Base-by-base conservation (phyloP, 768 basidiomycete genomes). In the Gloeophyllum trabeum region DNA sequence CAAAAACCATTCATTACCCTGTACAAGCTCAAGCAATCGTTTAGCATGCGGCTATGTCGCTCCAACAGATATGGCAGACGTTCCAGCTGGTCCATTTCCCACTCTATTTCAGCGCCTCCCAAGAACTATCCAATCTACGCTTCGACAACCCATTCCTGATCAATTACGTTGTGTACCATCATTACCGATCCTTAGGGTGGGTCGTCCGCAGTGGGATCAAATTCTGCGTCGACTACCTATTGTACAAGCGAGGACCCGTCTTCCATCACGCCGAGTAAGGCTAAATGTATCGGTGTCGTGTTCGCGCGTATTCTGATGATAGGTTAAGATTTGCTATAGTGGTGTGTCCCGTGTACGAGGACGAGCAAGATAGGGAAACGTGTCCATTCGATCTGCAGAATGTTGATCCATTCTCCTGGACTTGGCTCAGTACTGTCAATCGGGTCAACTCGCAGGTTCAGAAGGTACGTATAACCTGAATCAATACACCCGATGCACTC, bases 181-280 rank as follows among this genome's bases (percentile, higher is more conserved):
- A 98, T 60, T 98, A 86, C 55, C 78, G 94, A 13, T 91, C 92
- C 3, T 71, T 98, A 5, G 96, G 96, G 20, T 99, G 94, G 96
- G 88, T 97, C 16, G 81, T 96, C 48, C 90, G 92, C 60, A 78
- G 80, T 22, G 96, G 96, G 1, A 80, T 96, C 67, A 99, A 99
- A 60, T 99, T 99, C 61, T 97, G 93, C 52, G 85, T 84, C 28
- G 96, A 99, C 54, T 92, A 85, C 62, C 73, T 99, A 6, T 62
- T 98, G 21, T 99, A 99, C 60, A 92, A 89, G 51, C 76, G 87
- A 10, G 96, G 96, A 0, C 92, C 94, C 2, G 88, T 94, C 1
- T 98, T 98, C 59, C 67, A 81, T 4, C 96, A 99, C 59, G 93
- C 96, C 6, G 93, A 97, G 91, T 97, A 56, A 52, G 86, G 63